Base-by-base conservation (phyloP, 2,329 filamentous ascomycete species). In the Ophiocordyceps robertsii region DNA sequence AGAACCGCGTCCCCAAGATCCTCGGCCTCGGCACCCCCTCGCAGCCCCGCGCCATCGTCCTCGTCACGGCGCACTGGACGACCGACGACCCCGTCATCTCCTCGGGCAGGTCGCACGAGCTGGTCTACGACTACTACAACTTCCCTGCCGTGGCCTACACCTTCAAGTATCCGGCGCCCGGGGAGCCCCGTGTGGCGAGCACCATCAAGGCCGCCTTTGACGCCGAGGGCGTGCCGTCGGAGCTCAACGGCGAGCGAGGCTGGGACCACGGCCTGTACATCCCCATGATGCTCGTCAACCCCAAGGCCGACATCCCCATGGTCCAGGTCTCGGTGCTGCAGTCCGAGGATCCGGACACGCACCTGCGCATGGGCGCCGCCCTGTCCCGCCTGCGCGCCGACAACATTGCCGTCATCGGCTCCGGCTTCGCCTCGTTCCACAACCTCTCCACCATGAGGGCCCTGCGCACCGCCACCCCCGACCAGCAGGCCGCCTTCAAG, bases 261-360 rank as follows among this genome's bases (percentile, higher is more conserved):
- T 78, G 74, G 74, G 74, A 78, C 52, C 75, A 78, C 52, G 75
- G 74, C 59, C 72, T 78, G 44, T 78, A 77, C 54, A 57, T 78
- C 24, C 74, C 74, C 7, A 62, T 78, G 58, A 62, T 68, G 38
- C 69, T 78, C 37, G 67, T 73, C 49, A 57, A 69, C 43, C 74
- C 75, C 17, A 50, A 59, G 36, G 74, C 72, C 48, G 58, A 66
- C 44, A 53, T 74, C 3, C 74, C 75, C 39, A 62, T 78, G 29
- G 61, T 79, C n/a, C 74, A 77, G 52, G 51, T 78, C 43, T 74
- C 69, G 1, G 71, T 79, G 11, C 65, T 78, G 4, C 48, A 51
- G 27, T 70, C 65, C 16, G 73, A 78, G 51, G 65, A 71, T 39
- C 63, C 73, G 0, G 55, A 57, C 1, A 46, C 55, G 21, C 73